Evolutionary conservation across 768 basidiomycete species (phyloP), one percentile per base, ranked within the genome.

Genomic region (Boletus rex-veris): DNA sequence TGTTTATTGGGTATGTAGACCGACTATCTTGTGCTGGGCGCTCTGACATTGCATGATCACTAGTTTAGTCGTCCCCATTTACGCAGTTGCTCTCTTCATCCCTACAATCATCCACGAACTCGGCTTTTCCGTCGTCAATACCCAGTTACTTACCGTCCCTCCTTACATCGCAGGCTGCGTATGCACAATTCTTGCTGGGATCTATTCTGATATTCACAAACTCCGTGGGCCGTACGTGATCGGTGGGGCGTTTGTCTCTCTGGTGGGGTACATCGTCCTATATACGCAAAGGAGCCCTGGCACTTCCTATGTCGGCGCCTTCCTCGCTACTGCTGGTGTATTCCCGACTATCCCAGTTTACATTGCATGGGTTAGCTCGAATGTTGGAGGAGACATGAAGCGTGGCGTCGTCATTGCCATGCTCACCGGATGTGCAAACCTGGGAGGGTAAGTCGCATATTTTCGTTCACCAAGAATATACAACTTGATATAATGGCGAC

Each of bases 291-390:
- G 48, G 3, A 39, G 24, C 21, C 26, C 66, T 3, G 50, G 50
- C 11, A 35, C 47, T 33, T 70, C 69, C 4, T 83, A 83, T 55
- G 65, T 66, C 8, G 83, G 78, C 4, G 68, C 78, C 7, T 54
- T 84, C 30, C 66, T 84, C 30, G 75, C 79, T 30, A 76, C 80
- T 5, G 66, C 71, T 14, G 84, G 83, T 18, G 75, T 81, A 7
- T 83, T 67, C 57, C 79, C 84, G 0, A 76, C 74, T 4, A 71
- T 83, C 45, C 68, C 66, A 31, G 67, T 82, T 24, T 58, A 65
- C 30, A 64, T 85, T 4, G 80, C 81, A 33, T 85, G 83, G 83
- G 77, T 71, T 3, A 72, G 76, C 2, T 77, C 77, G 5, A 80
- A 81, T 52, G 76, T 78, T 0, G 83, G 83, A 24, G 81, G 83